Percentiles rank a stretch among this genome's conserved stretches.
These are phyloP conservation scores for Paraconiothyrium sp. DNA, from an alignment of 2,329 filamentous ascomycete genomes.

Conservation along the genomic window DNA sequence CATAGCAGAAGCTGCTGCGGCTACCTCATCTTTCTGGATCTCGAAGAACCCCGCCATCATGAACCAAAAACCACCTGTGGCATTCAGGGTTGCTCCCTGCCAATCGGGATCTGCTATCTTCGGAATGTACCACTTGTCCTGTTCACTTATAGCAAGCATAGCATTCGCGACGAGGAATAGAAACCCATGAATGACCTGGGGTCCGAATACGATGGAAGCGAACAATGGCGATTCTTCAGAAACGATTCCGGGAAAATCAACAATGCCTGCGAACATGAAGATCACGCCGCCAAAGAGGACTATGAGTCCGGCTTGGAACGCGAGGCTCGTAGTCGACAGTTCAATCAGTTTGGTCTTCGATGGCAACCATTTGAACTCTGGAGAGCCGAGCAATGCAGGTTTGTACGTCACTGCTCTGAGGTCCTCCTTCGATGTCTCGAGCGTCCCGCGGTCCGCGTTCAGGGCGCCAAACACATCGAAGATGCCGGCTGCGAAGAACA, in stretches of 20 bases:
- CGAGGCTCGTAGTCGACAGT: conserved; percentile 29
- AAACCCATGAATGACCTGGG: conserved; percentile 37
- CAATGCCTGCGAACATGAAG: conserved; percentile 43
- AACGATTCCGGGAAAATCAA: conserved; percentile 37
- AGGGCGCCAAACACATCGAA: conserved; percentile 37
- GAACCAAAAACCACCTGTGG: conserved; percentile 38
- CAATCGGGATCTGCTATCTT: conserved; percentile 35
- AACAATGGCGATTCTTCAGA: conserved; percentile 27
- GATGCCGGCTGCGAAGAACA: conserved; percentile 41
- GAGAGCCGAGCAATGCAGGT: conserved; percentile 34
- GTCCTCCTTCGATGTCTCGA: conserved; percentile 24
- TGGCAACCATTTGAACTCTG: conserved; percentile 39
- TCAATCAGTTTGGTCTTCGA: conserved; percentile 27
- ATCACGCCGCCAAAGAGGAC: conserved; percentile 41
- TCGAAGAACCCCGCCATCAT: conserved; percentile 40
- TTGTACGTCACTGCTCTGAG: conserved; percentile 26
- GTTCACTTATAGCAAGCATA: conserved; percentile 36
- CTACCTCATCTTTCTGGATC: conserved; percentile 24
- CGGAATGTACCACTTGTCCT: conserved; percentile 39
- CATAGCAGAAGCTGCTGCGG: conserved; percentile 30
- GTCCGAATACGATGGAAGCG: conserved; percentile 32
- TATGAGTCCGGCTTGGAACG: conserved; percentile 42
- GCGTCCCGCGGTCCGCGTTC: conserved; percentile 32
- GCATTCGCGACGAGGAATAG: conserved; percentile 39
- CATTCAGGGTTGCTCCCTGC: conserved; percentile 38